Conservation (phyloP, 352 stramenopile species). For the Globisporangium echinulatum region DNA sequence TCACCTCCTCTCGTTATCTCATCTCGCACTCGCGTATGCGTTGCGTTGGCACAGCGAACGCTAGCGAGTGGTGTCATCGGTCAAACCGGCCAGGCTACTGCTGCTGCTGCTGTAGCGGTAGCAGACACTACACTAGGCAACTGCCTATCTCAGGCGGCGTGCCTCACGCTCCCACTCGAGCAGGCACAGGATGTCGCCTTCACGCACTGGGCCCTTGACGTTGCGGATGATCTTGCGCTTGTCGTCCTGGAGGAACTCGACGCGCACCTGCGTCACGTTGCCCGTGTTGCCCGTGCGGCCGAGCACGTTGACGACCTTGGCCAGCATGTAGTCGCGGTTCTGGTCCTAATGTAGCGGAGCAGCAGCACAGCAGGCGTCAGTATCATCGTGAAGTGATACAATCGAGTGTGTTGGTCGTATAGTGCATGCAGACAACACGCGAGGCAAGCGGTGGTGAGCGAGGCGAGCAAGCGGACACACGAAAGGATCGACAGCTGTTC, state of each 20-base stretch:
- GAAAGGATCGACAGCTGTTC: too few species aligned
- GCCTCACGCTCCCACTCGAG: constrained; percentile 99
- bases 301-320: constrained; percentile 98
- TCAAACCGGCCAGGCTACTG: not conserved
- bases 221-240: constrained; percentile 99
- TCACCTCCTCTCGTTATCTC: not conserved
- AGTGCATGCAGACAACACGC: too few species aligned
- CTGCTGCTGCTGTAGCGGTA: not conserved
- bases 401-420: not conserved
- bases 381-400: too few species aligned
- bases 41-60: not conserved
- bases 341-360: constrained; percentile 33
- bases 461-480: too few species aligned
- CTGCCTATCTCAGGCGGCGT: constrained; percentile 94
- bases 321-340: constrained; percentile 94
- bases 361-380: not conserved
- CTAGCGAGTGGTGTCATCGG: not conserved
- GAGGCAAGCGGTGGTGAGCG: too few species aligned
- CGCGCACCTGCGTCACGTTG: constrained; percentile 99
- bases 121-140: not conserved
- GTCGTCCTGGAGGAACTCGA: constrained; percentile 99
- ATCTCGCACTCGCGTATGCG: not conserved
- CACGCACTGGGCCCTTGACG: constrained; percentile 98
- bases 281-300: constrained; percentile 99
- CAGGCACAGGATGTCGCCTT: constrained; percentile 98